Base-by-base conservation (phyloP, 805 yeast species). In the Ogataea degrootiae region DNA sequence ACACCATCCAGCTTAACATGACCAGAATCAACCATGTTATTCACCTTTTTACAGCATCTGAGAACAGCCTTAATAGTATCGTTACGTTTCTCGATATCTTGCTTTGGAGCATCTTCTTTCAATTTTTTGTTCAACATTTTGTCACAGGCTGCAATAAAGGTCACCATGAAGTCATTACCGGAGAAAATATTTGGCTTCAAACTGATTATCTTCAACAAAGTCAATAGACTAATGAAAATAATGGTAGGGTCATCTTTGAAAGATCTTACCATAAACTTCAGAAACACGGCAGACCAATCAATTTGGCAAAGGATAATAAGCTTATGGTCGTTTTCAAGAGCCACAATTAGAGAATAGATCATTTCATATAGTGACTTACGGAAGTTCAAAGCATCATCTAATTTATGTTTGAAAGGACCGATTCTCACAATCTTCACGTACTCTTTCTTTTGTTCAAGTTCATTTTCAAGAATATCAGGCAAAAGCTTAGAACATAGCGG, bases 381-480 rank as follows among this genome's bases (percentile, higher is more conserved):
- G 49, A 80, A 77, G 49, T 82, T 88, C 37, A 86, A 70, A 0
- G 90, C 94, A 54, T 83, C 84, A 57, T 88, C 96, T 37, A 87
- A 77, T 51, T 82, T 81, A 60, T 87, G 91, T 60, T 86, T 87
- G 71, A 85, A 87, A 0, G 96, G 95, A 1, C 96, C 96, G 79
- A 89, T 87, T 41, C 83, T 85, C 34, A 88, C 82, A 17, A 74
- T 69, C 46, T 82, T 82, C 40, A 84, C 77, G 56, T 79, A 82
- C 47, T 77, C 76, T 33, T 74, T 76, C 53, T 76, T 77, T 1
- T 82, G 72, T 12, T 65, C 66, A 41, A 86, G 71, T 58, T 85
- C 88, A 5, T 65, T 67, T 29, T 64, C 69, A 53, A 75, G 75
- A 3, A 86, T 66, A 0, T 62, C 58, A 0, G 86, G 80, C 37